A percentile compares a stretch with the other conserved stretches of the same genome.
phyloP scores from a whole-genome alignment of 1,284 basidiomycete species.

The Moesziomyces globuligerus region DNA sequence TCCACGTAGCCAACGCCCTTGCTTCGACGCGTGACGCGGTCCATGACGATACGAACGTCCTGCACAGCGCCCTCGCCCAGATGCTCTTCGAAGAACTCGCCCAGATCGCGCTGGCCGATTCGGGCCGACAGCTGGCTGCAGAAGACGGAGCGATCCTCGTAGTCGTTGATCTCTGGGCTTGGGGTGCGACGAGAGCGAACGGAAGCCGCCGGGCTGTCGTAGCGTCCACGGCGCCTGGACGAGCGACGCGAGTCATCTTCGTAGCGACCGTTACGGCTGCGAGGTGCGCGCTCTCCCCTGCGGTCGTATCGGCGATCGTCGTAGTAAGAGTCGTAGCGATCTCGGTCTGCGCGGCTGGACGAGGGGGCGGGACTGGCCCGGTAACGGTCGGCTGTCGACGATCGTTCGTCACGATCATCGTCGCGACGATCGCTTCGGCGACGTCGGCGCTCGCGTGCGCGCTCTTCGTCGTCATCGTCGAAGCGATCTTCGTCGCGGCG shows the following conservation, averaged over 20 bases:
- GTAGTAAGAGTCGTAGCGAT: constrained; percentile 42
- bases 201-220: constrained; percentile 31
- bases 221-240: constrained; percentile 24
- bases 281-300: constrained; percentile 14
- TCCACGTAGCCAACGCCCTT: constrained; percentile 99
- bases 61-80: constrained; percentile 86
- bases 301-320: constrained; percentile 40
- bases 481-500: constrained; percentile 53
- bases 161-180: constrained; percentile 64
- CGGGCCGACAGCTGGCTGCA: constrained; percentile 96
- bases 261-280: constrained; percentile 19
- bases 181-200: constrained; percentile 41
- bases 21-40: constrained; percentile 88
- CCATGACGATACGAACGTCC: constrained; percentile 94
- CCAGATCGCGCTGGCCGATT: constrained; percentile 92
- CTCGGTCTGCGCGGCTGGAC: constrained; percentile 25
- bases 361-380: constrained; percentile 32
- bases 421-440: constrained; percentile 42
- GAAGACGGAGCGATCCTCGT: constrained; percentile 94
- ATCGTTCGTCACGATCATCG: constrained; percentile 31
- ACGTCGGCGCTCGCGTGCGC: constrained; percentile 62
- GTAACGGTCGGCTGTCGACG: constrained; percentile 11
- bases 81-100: constrained; percentile 98
- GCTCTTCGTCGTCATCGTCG: constrained; percentile 67
- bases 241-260: constrained; percentile 28